Base-by-base conservation (phyloP, 495 filamentous ascomycete genomes). In the Xylaria scruposa region DNA sequence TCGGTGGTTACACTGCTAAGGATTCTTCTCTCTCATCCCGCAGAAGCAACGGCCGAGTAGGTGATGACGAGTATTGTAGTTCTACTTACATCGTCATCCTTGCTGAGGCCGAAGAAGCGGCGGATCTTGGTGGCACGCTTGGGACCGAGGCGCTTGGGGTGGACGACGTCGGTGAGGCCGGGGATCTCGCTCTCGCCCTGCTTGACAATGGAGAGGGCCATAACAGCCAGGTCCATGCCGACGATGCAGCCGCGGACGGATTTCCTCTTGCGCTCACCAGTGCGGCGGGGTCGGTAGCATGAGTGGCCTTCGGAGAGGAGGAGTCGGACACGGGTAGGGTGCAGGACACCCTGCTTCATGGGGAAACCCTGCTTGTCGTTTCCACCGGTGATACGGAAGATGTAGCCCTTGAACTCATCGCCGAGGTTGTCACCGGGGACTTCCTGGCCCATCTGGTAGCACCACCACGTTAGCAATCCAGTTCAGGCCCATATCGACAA, bases 281-380 rank as follows among this genome's bases (percentile, higher is more conserved):
- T 94, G 80, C 97, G 93, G 85, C 96, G 94, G 79, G 96, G 92
- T 79, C 96, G 94, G 90, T 98, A 99, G 91, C 96, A 99, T 81
- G 93, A 93, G 87, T 95, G 92, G 81, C 97, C 96, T 46, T 94
- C 93, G 84, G 91, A 84, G 82, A 99, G 92, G 76, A 99, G 90
- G 73, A 99, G 92, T 77, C 92, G 91, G 85, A 98, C 97, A 93
- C 96, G 94, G 83, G 93, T 97, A 73, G 96, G 96, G 80, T 97
- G 94, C 91, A 99, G 92, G 79, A 96, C 94, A 86, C 96, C 96
- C 91, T 99, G 96, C 92, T 98, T 98, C 96, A 99, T 99, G 73
- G 96, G 96, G 89, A 99, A 99, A 87, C 96, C 96, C 88, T 99
- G 96, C 93, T 99, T 99, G 92, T 99, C 96, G 91, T 99, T 99